A percentile compares a stretch with the other conserved stretches of the same genome.
phyloP scores from a whole-genome alignment of 495 filamentous ascomycete genomes.

The Neurospora tetrasperma region DNA sequence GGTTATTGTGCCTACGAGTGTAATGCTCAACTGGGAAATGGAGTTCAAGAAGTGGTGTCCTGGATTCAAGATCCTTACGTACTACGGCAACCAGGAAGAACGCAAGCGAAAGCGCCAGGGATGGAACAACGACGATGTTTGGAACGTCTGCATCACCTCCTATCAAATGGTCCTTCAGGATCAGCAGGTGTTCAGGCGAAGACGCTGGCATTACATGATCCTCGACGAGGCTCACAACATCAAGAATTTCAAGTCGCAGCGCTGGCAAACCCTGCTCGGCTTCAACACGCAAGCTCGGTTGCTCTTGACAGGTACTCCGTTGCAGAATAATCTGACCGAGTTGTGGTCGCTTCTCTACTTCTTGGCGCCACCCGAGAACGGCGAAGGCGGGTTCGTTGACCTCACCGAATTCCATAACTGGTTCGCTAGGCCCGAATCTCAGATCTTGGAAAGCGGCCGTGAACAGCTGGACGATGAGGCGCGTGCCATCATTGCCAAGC shows the following conservation, averaged over 20 bases:
- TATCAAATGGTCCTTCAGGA: slow-evolving; percentile 95
- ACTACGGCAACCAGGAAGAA: slow-evolving; percentile 90
- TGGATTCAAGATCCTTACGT: slow-evolving; percentile 95
- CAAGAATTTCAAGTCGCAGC: slow-evolving; percentile 95
- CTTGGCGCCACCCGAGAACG: slow-evolving; percentile 80
- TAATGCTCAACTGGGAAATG: slow-evolving; percentile 99
- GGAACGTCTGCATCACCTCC: slow-evolving; percentile 95
- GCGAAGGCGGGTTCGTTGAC: slow-evolving; percentile 79
- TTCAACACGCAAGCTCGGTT: slow-evolving; percentile 83
- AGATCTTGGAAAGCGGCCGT: slow-evolving; percentile 88
- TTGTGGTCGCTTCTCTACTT: slow-evolving; percentile 97
- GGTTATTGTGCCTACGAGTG: slow-evolving; percentile 93
- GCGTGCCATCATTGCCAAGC: slow-evolving; percentile 74
- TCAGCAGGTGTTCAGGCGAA: slow-evolving; percentile 80
- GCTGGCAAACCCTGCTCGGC: slow-evolving; percentile 89
- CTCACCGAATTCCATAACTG: slow-evolving; percentile 86
- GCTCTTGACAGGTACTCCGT: slow-evolving; percentile 85
- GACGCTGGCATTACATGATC: slow-evolving; percentile 97
- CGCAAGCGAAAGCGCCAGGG: slow-evolving; percentile 80
- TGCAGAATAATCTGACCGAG: slow-evolving; percentile 96
- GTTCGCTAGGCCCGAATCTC: slow-evolving; percentile 85
- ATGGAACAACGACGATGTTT: slow-evolving; percentile 81
- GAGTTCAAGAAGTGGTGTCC: slow-evolving; percentile 99
- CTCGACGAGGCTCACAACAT: slow-evolving; percentile 99
- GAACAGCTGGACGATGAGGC: slow-evolving; percentile 91